Percentiles rank a stretch among this genome's conserved stretches.
These are phyloP conservation scores for Psilocybe cyanescens DNA, from an alignment of 768 basidiomycete species.

Conservation along the genomic window DNA sequence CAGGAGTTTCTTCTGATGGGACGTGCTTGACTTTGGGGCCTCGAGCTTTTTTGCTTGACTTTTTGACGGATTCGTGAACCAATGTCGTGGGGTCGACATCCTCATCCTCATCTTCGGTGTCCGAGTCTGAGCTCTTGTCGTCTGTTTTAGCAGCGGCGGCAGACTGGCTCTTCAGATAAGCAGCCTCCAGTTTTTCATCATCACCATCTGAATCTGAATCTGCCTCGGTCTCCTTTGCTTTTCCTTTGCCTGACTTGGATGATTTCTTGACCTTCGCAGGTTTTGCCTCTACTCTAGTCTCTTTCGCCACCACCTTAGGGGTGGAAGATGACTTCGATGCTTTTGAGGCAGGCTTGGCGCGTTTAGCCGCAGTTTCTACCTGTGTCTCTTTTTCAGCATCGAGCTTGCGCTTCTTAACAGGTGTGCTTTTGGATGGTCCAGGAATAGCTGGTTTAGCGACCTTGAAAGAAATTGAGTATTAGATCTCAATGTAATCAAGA, in stretches of 20 bases:
- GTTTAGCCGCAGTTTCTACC: constrained; percentile 24
- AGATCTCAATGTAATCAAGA: not conserved
- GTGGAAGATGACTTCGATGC: constrained; percentile 2
- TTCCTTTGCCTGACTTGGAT: constrained; percentile 9
- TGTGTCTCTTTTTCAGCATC: constrained; percentile 18
- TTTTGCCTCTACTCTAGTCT: constrained; percentile 12
- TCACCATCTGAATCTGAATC: constrained; percentile 31
- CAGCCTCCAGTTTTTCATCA: constrained; percentile 39
- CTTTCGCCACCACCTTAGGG: constrained; percentile 5
- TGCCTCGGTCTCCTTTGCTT: constrained; percentile 24
- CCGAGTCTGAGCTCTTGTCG: constrained; percentile 8
- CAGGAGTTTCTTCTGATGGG: constrained; percentile 73
- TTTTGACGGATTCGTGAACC: constrained; percentile 68
- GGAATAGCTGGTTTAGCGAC: constrained; percentile 22
- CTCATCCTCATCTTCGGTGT: constrained; percentile 12
- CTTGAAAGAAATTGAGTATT: constrained; percentile 11
- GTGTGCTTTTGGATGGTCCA: constrained; percentile 25
- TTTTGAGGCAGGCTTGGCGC: constrained; percentile 26
- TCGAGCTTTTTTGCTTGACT: constrained; percentile 33
- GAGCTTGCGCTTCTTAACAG: constrained; percentile 37
- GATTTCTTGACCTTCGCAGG: constrained; percentile 19
- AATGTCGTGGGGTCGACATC: constrained; percentile 33
- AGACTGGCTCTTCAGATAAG: constrained; percentile 20
- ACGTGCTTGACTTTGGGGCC: constrained; percentile 47
- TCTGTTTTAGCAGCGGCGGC: constrained; percentile 4